These are phyloP conservation scores for Ustilago tritici DNA, from an alignment of 1,284 basidiomycete genomes.

Conservation along the genomic window DNA sequence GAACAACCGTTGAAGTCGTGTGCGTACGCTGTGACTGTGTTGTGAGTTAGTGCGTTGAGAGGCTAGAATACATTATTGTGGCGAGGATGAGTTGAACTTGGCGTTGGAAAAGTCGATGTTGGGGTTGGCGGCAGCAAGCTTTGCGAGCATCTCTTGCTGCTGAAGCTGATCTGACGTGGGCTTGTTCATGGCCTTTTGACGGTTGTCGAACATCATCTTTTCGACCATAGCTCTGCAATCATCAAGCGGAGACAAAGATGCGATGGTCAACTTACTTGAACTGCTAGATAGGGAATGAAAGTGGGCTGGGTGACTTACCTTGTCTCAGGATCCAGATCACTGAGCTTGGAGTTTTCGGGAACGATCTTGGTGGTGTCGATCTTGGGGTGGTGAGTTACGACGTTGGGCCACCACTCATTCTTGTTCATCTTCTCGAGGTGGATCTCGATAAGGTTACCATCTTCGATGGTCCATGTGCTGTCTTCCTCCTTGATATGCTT, in stretches of 20 bases:
- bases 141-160: slow-evolving; percentile 58
- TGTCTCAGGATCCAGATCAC: slow-evolving; percentile 93
- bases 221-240: slow-evolving; percentile 91
- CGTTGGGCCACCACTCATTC: slow-evolving; percentile 97
- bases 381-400: slow-evolving; percentile 93
- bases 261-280: not conserved
- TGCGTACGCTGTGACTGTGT: not conserved
- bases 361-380: slow-evolving; percentile 97
- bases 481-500: slow-evolving; percentile 95
- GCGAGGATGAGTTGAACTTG: slow-evolving; percentile 44
- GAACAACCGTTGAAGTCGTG: not conserved
- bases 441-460: slow-evolving; percentile 79
- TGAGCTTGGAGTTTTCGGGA: slow-evolving; percentile 93
- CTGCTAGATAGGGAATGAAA: not conserved
- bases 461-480: slow-evolving; percentile 95
- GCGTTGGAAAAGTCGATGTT: slow-evolving; percentile 52
- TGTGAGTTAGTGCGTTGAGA: not conserved
- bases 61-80: slow-evolving; percentile 13
- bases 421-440: slow-evolving; percentile 89
- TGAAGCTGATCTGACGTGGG: slow-evolving; percentile 72
- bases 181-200: slow-evolving; percentile 97
- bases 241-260: not conserved
- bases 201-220: slow-evolving; percentile 99
- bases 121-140: slow-evolving; percentile 47
- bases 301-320: slow-evolving; percentile 72